Conservation (phyloP, 1,139 yeast genomes). For the Kodamaea ohmeri region DNA sequence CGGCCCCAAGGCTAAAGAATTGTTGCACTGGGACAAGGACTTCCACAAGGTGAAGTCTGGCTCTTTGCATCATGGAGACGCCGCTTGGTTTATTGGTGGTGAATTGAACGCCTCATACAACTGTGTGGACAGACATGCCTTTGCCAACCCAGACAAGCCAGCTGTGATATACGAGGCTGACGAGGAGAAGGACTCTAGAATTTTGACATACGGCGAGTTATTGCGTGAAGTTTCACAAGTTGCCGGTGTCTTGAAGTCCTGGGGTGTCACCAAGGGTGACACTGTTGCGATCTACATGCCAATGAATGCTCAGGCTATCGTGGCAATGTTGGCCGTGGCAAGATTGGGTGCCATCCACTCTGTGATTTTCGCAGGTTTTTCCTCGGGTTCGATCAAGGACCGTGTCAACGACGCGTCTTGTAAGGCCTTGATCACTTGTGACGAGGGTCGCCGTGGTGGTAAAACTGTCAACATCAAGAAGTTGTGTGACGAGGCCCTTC, state of each 20-base stretch:
- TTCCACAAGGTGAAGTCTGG: constrained; percentile 75
- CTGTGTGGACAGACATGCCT: constrained; percentile 96
- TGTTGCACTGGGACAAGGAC: constrained; percentile 81
- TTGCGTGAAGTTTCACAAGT: constrained; percentile 83
- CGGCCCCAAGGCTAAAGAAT: constrained; percentile 76
- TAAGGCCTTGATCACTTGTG: constrained; percentile 89
- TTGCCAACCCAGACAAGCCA: constrained; percentile 77
- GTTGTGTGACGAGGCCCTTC: constrained; percentile 90
- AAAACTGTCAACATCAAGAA: constrained; percentile 86
- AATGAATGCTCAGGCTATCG: constrained; percentile 93
- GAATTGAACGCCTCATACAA: constrained; percentile 90
- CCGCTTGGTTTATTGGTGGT: constrained; percentile 93
- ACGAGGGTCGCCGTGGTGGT: constrained; percentile 97
- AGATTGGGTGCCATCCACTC: constrained; percentile 97
- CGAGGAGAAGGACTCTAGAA: constrained; percentile 72
- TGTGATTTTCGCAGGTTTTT: constrained; percentile 95
- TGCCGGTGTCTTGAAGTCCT: constrained; percentile 79
- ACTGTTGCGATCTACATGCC: constrained; percentile 96
- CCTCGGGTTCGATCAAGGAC: constrained; percentile 89
- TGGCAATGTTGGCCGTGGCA: constrained; percentile 91
- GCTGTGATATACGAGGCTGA: constrained; percentile 97
- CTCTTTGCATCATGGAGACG: constrained; percentile 72
- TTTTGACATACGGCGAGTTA: constrained; percentile 81
- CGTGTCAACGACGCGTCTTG: constrained; percentile 87
- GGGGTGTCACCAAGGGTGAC: constrained; percentile 94